Evolutionary conservation across 1,284 basidiomycete genomes (phyloP).

Genomic region (Coriolopsis trogii): DNA sequence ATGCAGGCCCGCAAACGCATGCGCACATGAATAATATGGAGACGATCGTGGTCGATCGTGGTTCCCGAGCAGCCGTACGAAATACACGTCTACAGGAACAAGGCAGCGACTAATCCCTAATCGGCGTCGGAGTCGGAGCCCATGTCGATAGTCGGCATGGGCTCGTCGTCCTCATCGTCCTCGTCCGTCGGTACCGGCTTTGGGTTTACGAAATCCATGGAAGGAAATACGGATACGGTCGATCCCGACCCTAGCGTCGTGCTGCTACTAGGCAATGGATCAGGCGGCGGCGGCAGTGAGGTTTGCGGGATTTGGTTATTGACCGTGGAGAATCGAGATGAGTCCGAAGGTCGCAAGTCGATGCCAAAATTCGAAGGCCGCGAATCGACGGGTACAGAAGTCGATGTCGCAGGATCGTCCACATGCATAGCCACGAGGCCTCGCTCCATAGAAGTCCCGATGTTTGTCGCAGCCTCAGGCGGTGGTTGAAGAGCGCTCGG

Average conservation of each 20-base stretch:
- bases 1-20: constrained; percentile 33
- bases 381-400: background rate
- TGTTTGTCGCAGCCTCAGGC: constrained; percentile 2
- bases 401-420: constrained; percentile 7
- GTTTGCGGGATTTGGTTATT: background rate
- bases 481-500: background rate
- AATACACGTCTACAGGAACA: too few relatives aligned
- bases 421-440: constrained; percentile 13
- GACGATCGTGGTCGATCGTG: too few relatives aligned
- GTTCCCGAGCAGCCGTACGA: too few relatives aligned
- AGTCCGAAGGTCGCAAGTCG: too few relatives aligned
- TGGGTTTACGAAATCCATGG: background rate
- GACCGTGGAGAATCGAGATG: too few relatives aligned
- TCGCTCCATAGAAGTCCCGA: constrained; percentile 1
- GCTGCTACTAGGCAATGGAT: constrained; percentile 17
- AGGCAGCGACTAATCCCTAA: constrained; percentile 17
- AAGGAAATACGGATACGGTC: constrained; percentile 6
- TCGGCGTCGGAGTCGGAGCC: constrained; percentile 50
- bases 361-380: background rate
- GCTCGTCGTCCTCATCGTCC: constrained; percentile 54
- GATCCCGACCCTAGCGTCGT: constrained; percentile 10
- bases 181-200: constrained; percentile 30
- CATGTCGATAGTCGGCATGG: constrained; percentile 55
- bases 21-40: constrained; percentile 24
- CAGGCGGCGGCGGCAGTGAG: constrained; percentile 18